Conservation (phyloP, 106 monocot species). For the Apostasia ramifera region DNA sequence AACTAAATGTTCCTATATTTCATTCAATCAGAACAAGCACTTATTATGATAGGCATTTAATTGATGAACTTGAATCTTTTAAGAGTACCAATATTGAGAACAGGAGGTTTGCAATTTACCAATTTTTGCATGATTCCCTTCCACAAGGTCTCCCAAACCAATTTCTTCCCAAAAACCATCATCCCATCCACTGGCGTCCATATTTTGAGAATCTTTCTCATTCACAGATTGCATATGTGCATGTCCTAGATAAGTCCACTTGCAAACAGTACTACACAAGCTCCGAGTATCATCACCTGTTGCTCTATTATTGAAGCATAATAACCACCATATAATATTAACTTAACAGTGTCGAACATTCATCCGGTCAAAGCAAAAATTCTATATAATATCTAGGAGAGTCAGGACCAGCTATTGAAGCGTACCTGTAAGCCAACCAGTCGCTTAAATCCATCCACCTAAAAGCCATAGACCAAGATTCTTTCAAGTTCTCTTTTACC, state of each 20-base stretch:
- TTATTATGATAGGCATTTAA: too few species aligned
- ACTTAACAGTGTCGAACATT: background rate
- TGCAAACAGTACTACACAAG: constrained; percentile 94
- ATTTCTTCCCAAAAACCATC: constrained; percentile 95
- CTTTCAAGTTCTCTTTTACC: constrained; percentile 97
- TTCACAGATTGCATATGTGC: constrained; percentile 65
- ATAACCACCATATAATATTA: background rate
- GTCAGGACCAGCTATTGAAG: background rate
- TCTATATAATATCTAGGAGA: background rate
- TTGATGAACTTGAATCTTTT: background rate
- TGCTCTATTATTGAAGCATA: constrained; percentile 46
- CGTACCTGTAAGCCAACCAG: constrained; percentile 91
- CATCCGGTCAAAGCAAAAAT: too few species aligned
- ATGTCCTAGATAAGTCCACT: constrained; percentile 98
- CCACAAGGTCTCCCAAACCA: constrained; percentile 81
- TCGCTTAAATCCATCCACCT: constrained; percentile 99
- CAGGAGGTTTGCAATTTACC: constrained; percentile 31
- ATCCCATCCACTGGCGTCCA: constrained; percentile 98
- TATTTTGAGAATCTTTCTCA: constrained; percentile 56
- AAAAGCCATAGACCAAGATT: constrained; percentile 89
- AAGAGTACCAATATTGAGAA: background rate
- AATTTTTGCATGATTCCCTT: constrained; percentile 92
- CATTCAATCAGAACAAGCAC: too few species aligned
- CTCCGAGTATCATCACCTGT: constrained; percentile 98
- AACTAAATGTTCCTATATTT: too few species aligned